Evolutionary conservation across 2,329 filamentous ascomycete species (phyloP).

Genomic region (Neopestalotiopsis clavispora): DNA sequence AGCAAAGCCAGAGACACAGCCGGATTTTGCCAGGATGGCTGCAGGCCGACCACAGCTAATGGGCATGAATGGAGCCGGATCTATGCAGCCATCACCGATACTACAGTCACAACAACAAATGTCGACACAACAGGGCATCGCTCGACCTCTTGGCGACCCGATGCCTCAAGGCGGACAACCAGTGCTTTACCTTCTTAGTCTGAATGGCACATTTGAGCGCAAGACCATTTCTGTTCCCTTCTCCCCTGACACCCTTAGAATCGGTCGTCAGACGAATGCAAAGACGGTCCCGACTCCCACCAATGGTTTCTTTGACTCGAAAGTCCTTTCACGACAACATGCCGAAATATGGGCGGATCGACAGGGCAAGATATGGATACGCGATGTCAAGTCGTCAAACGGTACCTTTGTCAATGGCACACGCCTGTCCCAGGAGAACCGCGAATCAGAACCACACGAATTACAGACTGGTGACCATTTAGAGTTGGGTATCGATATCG

Average conservation of each 20-base stretch:
- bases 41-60: slow-evolving; percentile 42
- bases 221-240: slow-evolving; percentile 96
- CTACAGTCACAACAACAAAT: slow-evolving; percentile 43
- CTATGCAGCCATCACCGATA: slow-evolving; percentile 44
- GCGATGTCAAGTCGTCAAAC: slow-evolving; percentile 98
- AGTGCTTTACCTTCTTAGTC: slow-evolving; percentile 82
- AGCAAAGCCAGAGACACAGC: slow-evolving; percentile 50
- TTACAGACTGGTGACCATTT: slow-evolving; percentile 89
- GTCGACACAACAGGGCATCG: slow-evolving; percentile 47
- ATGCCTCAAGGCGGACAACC: slow-evolving; percentile 70
- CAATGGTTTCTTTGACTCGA: slow-evolving; percentile 98
- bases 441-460: slow-evolving; percentile 95
- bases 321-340: slow-evolving; percentile 94
- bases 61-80: slow-evolving; percentile 46
- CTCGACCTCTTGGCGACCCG: slow-evolving; percentile 71
- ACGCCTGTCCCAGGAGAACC: slow-evolving; percentile 88
- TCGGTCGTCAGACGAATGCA: slow-evolving; percentile 95
- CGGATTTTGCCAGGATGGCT: slow-evolving; percentile 52
- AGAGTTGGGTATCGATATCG: slow-evolving; percentile 96
- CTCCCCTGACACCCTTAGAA: slow-evolving; percentile 89
- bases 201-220: slow-evolving; percentile 96
- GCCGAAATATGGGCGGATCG: slow-evolving; percentile 89
- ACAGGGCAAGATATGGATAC: slow-evolving; percentile 91
- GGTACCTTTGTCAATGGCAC: slow-evolving; percentile 97
- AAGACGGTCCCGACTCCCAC: slow-evolving; percentile 89